Base-by-base conservation (phyloP, 2,329 filamentous ascomycete genomes). In the Zymoseptoria crescenta region DNA sequence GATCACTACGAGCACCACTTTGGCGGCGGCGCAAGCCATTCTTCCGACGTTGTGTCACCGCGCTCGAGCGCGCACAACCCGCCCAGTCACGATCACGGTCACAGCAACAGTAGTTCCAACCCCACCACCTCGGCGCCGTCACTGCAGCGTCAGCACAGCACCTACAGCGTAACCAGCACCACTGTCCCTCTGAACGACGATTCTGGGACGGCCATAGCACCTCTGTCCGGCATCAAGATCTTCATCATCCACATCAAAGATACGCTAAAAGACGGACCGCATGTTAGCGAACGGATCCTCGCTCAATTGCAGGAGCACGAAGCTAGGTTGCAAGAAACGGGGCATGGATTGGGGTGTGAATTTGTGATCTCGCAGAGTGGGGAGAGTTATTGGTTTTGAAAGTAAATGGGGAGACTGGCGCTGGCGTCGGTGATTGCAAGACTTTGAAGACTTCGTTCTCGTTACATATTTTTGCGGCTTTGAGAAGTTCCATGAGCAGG, bases 171-270 rank as follows among this genome's bases (percentile, higher is more conserved):
- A 45, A 53, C 19, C 52, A n/a, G 35, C 29, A 45, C 35, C 13
- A 45, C 35, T 7, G 35, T 45, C 13, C 35, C 50, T 57, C 52
- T n/a, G 10, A 29, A 59, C 41, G 56, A 57, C 9, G 21, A 55
- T 19, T 9, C 24, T 28, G n/a, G 35, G n/a, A 54, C 49, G 8
- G 57, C 49, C 9, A 59, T 64, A 59, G 70, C 69, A 54, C 85
- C 86, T 6, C 78, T 99, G 4, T 77, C 80, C 56, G 91, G 91
- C 0, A 72, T 97, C 28, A 88, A 85, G 63, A 79, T 99, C 1
- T 86, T 96, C 54, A 84, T 97, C 57, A 97, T 97, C 45, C 94
- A 99, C 71, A 83, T 97, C 69, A 99, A 99, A 73, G 93, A 66
- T 64, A 87, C 83, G 21, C 76, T 96, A 57, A 78, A 80, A 8